Evolutionary conservation across 345 rosid genomes (phyloP).

Genomic region (Noccaea bulbosa): DNA sequence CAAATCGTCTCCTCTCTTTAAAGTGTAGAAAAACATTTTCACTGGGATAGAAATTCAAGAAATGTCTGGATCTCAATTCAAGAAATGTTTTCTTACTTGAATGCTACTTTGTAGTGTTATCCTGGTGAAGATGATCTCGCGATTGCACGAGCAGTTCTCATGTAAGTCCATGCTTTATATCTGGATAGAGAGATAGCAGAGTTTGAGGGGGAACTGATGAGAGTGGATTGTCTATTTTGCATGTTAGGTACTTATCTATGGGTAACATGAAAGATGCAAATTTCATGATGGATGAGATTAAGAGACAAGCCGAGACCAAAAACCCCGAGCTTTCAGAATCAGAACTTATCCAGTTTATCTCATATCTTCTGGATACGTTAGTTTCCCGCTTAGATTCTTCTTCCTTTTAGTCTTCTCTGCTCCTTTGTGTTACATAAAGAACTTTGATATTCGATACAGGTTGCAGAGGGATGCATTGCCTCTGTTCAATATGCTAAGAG

Average conservation of each 20-base stretch:
- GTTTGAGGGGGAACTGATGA: constrained; percentile 2
- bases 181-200: not conserved
- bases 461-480: constrained; percentile 94
- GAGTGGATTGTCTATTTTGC: not conserved
- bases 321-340: constrained; percentile 62
- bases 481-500: constrained; percentile 85
- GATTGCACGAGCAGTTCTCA: constrained; percentile 74
- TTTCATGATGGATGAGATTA: constrained; percentile 71
- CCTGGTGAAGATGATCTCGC: constrained; percentile 99
- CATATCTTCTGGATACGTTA: constrained; percentile 76
- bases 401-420: constrained; percentile 19
- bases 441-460: constrained; percentile 49
- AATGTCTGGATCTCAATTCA: constrained; percentile 3
- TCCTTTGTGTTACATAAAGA: constrained; percentile 13
- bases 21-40: not conserved
- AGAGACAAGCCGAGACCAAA: constrained; percentile 63
- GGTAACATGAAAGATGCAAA: constrained; percentile 90
- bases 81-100: constrained; percentile 6
- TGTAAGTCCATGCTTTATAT: constrained; percentile 52
- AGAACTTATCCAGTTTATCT: constrained; percentile 64
- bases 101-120: constrained; percentile 75
- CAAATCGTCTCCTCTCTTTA: not conserved
- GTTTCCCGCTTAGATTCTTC: constrained; percentile 33
- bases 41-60: constrained; percentile 10
- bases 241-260: constrained; percentile 72